Evolutionary conservation across 768 basidiomycete genomes (phyloP), one percentile per base, ranked within the genome.

Genomic region (Lentinula detonsa): DNA sequence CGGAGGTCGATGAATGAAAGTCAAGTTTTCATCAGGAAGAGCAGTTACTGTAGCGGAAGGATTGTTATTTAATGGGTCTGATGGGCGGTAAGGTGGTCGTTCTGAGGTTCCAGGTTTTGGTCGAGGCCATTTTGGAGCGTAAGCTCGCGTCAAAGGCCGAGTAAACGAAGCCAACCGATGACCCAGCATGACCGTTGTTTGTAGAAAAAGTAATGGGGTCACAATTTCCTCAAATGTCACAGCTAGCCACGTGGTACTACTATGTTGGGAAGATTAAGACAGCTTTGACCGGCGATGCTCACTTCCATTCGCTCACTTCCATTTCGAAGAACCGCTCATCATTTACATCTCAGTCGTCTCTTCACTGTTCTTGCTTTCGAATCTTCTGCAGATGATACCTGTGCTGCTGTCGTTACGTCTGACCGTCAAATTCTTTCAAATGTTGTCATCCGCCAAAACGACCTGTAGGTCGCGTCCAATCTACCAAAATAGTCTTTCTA

Each of bases 341-440:
- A 16, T 33, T 34, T 21, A 1, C n/a, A 13, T 18, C 31, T 49
- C n/a, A 51, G 8, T 13, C 59, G 59, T 37, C 37, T 40, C 15
- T 52, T 60, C 48, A 52, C 59, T 52, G 50, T 60, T 28, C 50
- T 60, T n/a, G 48, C 59, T 23, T 52, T 60, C 23, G 59, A 60
- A 42, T 60, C 88, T 1, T 95, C 93, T 11, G 93, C 94, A 13
- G 96, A 99, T 71, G 97, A 98, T 69, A 91, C 94, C 1, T 96
- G 94, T 66, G 93, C 88, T 15, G 90, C 95, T 0, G 79, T 98
- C 54, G 89, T 99, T 39, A 82, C 84, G 18, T 90, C 88, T 1
- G 75, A 82, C 7, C 81, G 85, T 18, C 68, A 78, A 68, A 78
- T 98, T 43, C 84, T 91, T 57, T 87, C 93, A 2, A 96, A 95